phyloP scores from a whole-genome alignment of 306 rosid species.

The Inga leiocalycina region DNA sequence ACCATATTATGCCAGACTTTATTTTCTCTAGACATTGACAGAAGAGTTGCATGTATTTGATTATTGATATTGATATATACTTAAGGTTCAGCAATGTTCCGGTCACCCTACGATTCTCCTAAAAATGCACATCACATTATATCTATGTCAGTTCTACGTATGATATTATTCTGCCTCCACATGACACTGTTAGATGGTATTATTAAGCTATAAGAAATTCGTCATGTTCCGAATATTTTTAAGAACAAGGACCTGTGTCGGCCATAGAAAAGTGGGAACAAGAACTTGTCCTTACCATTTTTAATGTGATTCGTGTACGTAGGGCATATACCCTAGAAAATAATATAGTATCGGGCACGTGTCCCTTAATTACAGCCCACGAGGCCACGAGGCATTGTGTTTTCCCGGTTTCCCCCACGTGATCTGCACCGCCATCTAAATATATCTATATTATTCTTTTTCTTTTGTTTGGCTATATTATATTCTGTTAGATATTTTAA shows the following conservation, averaged over 20 bases:
- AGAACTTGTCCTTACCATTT: not conserved
- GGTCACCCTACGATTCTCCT: no score
- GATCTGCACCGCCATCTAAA: not conserved
- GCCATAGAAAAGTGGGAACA: not conserved
- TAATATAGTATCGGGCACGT: no score
- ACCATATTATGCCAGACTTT: no score
- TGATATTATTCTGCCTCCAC: no score
- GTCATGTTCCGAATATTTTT: not conserved
- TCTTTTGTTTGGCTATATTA: no score
- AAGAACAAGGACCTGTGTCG: not conserved
- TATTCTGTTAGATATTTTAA: not conserved
- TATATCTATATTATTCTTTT: no score
- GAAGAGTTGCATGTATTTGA: no score
- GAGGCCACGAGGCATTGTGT: conserved; percentile 2
- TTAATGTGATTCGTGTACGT: not conserved
- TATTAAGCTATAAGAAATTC: not conserved
- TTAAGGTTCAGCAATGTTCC: no score
- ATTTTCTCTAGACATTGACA: no score
- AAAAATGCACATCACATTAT: no score
- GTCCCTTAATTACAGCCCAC: not conserved
- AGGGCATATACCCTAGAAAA: not conserved
- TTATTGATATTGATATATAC: no score
- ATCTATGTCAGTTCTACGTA: not conserved
- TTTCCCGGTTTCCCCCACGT: not conserved
- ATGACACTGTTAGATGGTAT: not conserved